These are phyloP conservation scores for Clonostachys rhizophaga DNA, from an alignment of 2,329 filamentous ascomycete genomes.

Conservation along the genomic window DNA sequence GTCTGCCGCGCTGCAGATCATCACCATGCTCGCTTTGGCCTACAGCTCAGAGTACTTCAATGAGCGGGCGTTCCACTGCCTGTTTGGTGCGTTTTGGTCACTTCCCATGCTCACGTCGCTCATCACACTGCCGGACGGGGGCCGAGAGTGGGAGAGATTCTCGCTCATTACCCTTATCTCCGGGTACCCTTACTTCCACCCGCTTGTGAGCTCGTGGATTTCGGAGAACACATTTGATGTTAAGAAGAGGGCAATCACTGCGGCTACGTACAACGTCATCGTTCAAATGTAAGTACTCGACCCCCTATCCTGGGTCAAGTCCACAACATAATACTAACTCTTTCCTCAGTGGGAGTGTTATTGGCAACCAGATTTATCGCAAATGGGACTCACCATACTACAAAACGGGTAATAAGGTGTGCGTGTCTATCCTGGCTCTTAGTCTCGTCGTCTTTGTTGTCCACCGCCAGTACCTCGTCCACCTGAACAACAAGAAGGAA, in stretches of 20 bases:
- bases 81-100: slow-evolving; percentile 46
- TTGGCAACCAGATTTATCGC: slow-evolving; percentile 43
- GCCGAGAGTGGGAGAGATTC: slow-evolving; percentile 47
- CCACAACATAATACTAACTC: neutral
- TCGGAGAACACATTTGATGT: slow-evolving; percentile 44
- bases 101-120: slow-evolving; percentile 46
- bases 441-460: slow-evolving; percentile 43
- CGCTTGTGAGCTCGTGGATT: slow-evolving; percentile 45
- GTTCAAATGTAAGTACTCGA: slow-evolving; percentile 28
- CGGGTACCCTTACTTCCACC: slow-evolving; percentile 54
- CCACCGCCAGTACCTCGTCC: slow-evolving; percentile 36
- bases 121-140: slow-evolving; percentile 38
- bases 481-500: slow-evolving; percentile 43
- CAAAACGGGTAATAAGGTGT: slow-evolving; percentile 50
- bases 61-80: slow-evolving; percentile 46
- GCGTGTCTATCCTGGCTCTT: slow-evolving; percentile 45
- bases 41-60: slow-evolving; percentile 51
- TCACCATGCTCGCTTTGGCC: slow-evolving; percentile 49
- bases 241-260: slow-evolving; percentile 41
- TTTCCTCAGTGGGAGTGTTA: slow-evolving; percentile 25
- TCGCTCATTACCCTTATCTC: slow-evolving; percentile 45
- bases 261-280: slow-evolving; percentile 41
- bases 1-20: slow-evolving; percentile 48
- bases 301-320: neutral
- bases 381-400: slow-evolving; percentile 49